Conservation (phyloP, 2,329 filamentous ascomycete species). For the Neurospora crassa region DNA sequence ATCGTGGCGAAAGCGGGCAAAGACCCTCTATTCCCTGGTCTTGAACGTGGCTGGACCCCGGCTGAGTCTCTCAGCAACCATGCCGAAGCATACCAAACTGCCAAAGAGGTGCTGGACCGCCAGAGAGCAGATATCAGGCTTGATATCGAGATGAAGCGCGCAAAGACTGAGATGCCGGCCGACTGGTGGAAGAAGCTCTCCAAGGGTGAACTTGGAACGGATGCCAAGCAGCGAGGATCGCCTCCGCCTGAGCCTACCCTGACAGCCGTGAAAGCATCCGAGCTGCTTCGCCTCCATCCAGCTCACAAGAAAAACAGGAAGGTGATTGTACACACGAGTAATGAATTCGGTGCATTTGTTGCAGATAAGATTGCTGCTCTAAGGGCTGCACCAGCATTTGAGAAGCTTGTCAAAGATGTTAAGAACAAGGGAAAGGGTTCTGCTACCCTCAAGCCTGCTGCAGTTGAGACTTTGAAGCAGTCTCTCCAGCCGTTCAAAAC, state of each 20-base stretch:
- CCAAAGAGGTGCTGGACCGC: conserved; percentile 11
- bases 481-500: conserved; percentile 6
- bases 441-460: neutral
- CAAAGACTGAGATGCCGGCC: conserved; percentile 10
- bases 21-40: conserved; percentile 14
- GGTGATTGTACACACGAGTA: neutral
- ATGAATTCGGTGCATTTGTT: conserved; percentile 9
- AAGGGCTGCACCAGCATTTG: conserved; percentile 3
- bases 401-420: conserved; percentile 2
- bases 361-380: conserved; percentile 3
- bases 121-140: conserved; percentile 15
- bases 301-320: conserved; percentile 9
- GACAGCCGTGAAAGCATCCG: conserved; percentile 9
- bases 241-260: conserved; percentile 12
- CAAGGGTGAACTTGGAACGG: neutral
- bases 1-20: conserved; percentile 14
- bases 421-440: conserved; percentile 4
- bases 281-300: conserved; percentile 13
- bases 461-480: neutral
- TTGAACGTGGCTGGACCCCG: conserved; percentile 13
- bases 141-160: conserved; percentile 15
- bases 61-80: conserved; percentile 18
- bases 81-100: conserved; percentile 12
- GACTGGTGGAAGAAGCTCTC: conserved; percentile 16
- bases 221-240: conserved; percentile 4